phyloP scores from a whole-genome alignment of 805 yeast species.

The Candida cerambycidarum region DNA sequence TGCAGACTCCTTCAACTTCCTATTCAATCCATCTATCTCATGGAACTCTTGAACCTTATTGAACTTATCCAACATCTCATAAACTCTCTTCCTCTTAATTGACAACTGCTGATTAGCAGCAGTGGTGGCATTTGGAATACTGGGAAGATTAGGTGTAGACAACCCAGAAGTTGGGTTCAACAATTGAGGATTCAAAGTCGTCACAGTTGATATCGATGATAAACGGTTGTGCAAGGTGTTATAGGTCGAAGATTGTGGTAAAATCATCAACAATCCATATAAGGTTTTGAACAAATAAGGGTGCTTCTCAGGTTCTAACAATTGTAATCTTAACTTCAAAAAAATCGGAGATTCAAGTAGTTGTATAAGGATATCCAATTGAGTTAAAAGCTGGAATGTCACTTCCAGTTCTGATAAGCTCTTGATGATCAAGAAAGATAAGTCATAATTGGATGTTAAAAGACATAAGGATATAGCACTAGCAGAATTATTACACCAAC shows the following conservation, averaged over 20 bases:
- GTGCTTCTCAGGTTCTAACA: slow-evolving; percentile 81
- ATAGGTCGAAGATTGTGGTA: slow-evolving; percentile 93
- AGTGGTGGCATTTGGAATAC: slow-evolving; percentile 22
- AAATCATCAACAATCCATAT: slow-evolving; percentile 87
- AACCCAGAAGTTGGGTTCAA: slow-evolving; percentile 6
- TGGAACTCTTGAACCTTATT: slow-evolving; percentile 37
- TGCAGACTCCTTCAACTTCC: slow-evolving; percentile 14
- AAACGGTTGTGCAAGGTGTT: slow-evolving; percentile 77
- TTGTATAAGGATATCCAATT: slow-evolving; percentile 86
- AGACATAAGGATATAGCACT: slow-evolving; percentile 84
- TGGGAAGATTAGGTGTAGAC: slow-evolving; percentile 16
- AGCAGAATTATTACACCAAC: slow-evolving; percentile 92
- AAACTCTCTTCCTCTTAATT: slow-evolving; percentile 36
- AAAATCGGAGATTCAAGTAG: slow-evolving; percentile 90
- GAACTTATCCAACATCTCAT: slow-evolving; percentile 43
- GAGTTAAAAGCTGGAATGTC: slow-evolving; percentile 74
- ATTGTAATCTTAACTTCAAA: slow-evolving; percentile 78
- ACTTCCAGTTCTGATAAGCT: slow-evolving; percentile 81
- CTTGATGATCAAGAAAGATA: slow-evolving; percentile 80
- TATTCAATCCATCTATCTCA: slow-evolving; percentile 14
- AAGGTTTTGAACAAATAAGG: slow-evolving; percentile 83
- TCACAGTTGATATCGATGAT: slow-evolving; percentile 52
- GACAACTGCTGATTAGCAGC: slow-evolving; percentile 29
- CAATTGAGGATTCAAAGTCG: slow-evolving; percentile 17
- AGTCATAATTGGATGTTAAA: slow-evolving; percentile 82